Evolutionary conservation across 257 asterid genomes (phyloP), one percentile per base, ranked within the genome.

Genomic region (Asclepias syriaca): DNA sequence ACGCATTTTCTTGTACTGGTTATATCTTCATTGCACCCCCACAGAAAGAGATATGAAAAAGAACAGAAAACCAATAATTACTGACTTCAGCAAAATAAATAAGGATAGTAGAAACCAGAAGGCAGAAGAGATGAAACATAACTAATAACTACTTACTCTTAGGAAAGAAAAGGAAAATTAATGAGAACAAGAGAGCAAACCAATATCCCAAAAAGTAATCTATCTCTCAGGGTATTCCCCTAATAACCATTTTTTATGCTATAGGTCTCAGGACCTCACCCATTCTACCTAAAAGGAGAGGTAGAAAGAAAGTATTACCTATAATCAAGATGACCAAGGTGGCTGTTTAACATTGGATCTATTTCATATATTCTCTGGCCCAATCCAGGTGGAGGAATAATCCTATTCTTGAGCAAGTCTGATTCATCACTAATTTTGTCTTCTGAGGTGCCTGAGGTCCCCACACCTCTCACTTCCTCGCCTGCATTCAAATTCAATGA

Each of bases 321-420:
- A 77, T 90, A 95, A 78, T 90, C 92, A 72, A 95, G 97, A 86
- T 95, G 99, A 29, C 79, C 79, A 55, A 89, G 84, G 70, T 85
- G 60, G 69, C 84, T 87, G 58, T 48, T 86, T 84, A 95, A 77
- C 77, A 87, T 81, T 55, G 98, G 91, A 85, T 95, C 99, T 75
- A 92, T 92, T 83, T 87, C 97, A 66, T 95, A 95, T 69, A 95
- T 95, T 76, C 73, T 89, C 84, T 85, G 94, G 65, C 98, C 99
- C 50, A 15, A 56, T 75, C 97, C 98, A 77, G 97, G 96, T 54
- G 96, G 94, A 80, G 94, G 92, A 69, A 92, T 80, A 77, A 66
- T 75, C 78, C 43, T 81, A 73, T 85, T 76, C 80, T 77, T 82
- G 65, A 88, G 81, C 82, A 83, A 75, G 32, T 75, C 79, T 48